Conservation (phyloP, 2,329 filamentous ascomycete species). For the Botrytis tulipae region DNA sequence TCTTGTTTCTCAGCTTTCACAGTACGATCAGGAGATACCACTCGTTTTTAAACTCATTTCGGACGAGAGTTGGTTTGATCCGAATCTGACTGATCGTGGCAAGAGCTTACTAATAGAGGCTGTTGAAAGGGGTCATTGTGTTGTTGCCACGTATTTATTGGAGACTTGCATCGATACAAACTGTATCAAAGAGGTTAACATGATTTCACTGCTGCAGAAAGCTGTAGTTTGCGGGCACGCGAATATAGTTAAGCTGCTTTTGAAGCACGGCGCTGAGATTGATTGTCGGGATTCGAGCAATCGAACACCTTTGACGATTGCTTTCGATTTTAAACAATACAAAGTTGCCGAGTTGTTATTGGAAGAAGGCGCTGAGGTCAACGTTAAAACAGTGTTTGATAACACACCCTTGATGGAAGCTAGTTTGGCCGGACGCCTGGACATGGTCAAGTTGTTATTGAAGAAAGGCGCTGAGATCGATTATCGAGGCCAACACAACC, state of each 20-base stretch:
- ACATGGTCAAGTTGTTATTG: constrained; percentile 25
- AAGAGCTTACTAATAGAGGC: background rate
- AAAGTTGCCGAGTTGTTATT: background rate
- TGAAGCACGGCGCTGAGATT: too few relatives aligned
- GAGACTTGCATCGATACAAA: constrained; percentile 8
- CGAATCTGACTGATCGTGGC: rapidly evolving
- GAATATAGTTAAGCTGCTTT: constrained; percentile 17
- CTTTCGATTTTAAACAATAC: rapidly evolving
- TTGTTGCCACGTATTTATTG: constrained; percentile 27
- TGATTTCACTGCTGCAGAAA: background rate
- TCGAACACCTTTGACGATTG: background rate
- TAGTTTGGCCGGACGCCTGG: constrained; percentile 1
- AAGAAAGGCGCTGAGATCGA: background rate
- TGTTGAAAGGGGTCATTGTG: background rate
- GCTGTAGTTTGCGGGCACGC: background rate
- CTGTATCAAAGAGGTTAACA: background rate
- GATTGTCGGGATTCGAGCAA: too few relatives aligned
- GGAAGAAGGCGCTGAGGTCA: background rate
- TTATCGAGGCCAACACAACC: rapidly evolving
- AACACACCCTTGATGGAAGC: constrained; percentile 17
- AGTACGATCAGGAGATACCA: constrained; percentile 21
- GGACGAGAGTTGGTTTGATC: too few relatives aligned
- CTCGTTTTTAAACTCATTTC: background rate
- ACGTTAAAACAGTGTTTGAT: background rate
- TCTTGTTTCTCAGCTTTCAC: constrained; percentile 18